Percentiles rank a stretch among this genome's conserved stretches.
Evolutionary conservation across 1,284 basidiomycete species (phyloP).

Genomic region (Porogramme epimiltina): DNA sequence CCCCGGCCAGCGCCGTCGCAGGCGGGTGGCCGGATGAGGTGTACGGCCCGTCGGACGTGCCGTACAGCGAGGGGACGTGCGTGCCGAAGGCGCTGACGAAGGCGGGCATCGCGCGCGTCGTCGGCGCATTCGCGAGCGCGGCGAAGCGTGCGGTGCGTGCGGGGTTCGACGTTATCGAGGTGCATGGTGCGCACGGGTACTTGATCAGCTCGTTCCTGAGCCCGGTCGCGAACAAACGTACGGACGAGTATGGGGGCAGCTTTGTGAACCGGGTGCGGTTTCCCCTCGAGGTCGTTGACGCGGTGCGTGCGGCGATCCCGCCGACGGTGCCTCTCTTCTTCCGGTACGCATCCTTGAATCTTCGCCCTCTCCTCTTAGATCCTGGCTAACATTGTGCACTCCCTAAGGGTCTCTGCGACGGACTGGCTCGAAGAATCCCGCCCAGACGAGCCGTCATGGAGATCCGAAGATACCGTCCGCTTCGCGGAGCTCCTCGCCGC

Average conservation of each 20-base stretch:
- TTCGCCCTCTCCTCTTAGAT: background rate
- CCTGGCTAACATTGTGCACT: conserved; percentile 24
- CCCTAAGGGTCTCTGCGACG: conserved; percentile 49
- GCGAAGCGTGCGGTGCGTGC: conserved; percentile 57
- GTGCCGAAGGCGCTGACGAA: conserved; percentile 55
- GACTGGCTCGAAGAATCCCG: conserved; percentile 55
- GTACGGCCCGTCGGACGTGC: conserved; percentile 51
- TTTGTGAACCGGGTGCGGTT: conserved; percentile 56
- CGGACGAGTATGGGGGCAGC: conserved; percentile 63
- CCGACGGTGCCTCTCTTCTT: conserved; percentile 67
- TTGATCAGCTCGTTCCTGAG: conserved; percentile 47
- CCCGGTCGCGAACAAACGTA: conserved; percentile 56
- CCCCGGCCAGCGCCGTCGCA: conserved; percentile 39
- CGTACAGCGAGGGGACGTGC: conserved; percentile 50
- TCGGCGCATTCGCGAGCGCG: conserved; percentile 59
- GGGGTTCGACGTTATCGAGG: conserved; percentile 42
- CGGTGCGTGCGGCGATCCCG: conserved; percentile 51
- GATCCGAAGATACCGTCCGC: conserved; percentile 53
- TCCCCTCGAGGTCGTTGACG: conserved; percentile 48
- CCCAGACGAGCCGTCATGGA: conserved; percentile 49
- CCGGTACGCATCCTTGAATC: conserved; percentile 46
- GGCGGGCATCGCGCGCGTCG: conserved; percentile 58
- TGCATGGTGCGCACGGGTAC: conserved; percentile 44
- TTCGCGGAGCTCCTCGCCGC: conserved; percentile 47
- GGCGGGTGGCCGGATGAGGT: conserved; percentile 66